phyloP scores from a whole-genome alignment of 129 eudicot genomes.

The Pulicaria dysenterica region DNA sequence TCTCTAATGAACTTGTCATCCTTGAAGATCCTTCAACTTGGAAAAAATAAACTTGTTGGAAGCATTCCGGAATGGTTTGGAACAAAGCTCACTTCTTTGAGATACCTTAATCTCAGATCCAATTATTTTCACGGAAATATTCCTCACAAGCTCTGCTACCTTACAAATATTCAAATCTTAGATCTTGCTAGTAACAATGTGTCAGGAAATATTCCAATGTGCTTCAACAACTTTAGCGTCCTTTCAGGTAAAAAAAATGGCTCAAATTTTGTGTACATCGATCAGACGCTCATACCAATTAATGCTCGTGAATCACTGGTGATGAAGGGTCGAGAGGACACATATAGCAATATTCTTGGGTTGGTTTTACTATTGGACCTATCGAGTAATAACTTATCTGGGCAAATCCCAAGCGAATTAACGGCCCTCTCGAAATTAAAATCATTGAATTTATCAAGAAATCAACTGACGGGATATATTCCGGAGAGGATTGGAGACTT shows the following conservation, averaged over 20 bases:
- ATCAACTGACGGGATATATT: conserved; percentile 20
- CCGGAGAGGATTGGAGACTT: conserved; percentile 25
- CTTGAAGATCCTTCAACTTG: conserved; percentile 6
- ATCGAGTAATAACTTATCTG: conserved; percentile 17
- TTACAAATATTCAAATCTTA: neutral
- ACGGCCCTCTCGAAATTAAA: neutral
- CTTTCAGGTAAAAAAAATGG: neutral
- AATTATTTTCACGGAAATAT: neutral
- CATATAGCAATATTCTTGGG: neutral
- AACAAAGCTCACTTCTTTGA: neutral
- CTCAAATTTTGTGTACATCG: neutral
- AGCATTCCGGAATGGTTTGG: neutral
- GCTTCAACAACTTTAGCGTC: conserved; percentile 4
- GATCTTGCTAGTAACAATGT: neutral
- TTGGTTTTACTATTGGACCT: conserved; percentile 18
- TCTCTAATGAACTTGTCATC: neutral
- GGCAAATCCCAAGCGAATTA: conserved; percentile 10
- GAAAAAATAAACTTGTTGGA: conserved; percentile 27
- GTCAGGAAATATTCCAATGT: neutral
- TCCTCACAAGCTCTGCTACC: conserved; percentile 5
- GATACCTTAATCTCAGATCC: neutral
- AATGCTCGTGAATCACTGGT: conserved; percentile 2
- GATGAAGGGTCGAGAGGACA: conserved; percentile 12
- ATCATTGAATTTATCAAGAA: conserved; percentile 14
- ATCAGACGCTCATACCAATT: neutral